A percentile compares a stretch with the other conserved stretches of the same genome.
These are phyloP conservation scores for Talaromyces stipitatus DNA, from an alignment of 495 filamentous ascomycete species.

Conservation along the genomic window DNA sequence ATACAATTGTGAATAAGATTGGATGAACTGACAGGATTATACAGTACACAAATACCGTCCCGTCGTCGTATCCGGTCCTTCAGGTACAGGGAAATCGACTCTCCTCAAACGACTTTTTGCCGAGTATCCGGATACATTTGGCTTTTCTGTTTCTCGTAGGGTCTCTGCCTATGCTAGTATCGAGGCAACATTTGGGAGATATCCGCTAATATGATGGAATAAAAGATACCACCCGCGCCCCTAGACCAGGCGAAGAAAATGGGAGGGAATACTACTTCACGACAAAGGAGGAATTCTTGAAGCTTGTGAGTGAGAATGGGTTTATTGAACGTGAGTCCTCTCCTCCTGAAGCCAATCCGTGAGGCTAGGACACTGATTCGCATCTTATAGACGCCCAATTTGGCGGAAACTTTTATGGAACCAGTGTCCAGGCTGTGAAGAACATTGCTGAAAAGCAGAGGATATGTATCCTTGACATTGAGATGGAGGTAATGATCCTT, in stretches of 20 bases:
- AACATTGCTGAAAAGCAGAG: constrained; percentile 54
- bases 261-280: constrained; percentile 80
- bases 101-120: constrained; percentile 66
- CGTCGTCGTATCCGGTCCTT: constrained; percentile 81
- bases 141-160: constrained; percentile 66
- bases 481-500: constrained; percentile 97
- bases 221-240: constrained; percentile 69
- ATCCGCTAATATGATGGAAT: neutral
- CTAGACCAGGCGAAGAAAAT: constrained; percentile 66
- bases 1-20: neutral
- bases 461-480: constrained; percentile 61
- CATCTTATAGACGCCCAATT: constrained; percentile 51
- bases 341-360: neutral
- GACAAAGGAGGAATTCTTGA: constrained; percentile 58
- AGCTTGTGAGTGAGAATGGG: constrained; percentile 57
- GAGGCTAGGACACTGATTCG: neutral
- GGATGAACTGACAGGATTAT: neutral
- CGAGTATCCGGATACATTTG: constrained; percentile 65
- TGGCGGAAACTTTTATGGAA: constrained; percentile 85
- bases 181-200: neutral
- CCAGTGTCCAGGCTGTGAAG: constrained; percentile 66
- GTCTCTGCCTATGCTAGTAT: neutral
- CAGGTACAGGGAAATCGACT: constrained; percentile 82
- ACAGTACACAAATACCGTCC: constrained; percentile 45
- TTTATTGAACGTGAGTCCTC: constrained; percentile 68